A percentile compares a stretch with the other conserved stretches of the same genome.
Conservation (phyloP, 129 eudicot genomes). For the Sambucus nigra region DNA sequence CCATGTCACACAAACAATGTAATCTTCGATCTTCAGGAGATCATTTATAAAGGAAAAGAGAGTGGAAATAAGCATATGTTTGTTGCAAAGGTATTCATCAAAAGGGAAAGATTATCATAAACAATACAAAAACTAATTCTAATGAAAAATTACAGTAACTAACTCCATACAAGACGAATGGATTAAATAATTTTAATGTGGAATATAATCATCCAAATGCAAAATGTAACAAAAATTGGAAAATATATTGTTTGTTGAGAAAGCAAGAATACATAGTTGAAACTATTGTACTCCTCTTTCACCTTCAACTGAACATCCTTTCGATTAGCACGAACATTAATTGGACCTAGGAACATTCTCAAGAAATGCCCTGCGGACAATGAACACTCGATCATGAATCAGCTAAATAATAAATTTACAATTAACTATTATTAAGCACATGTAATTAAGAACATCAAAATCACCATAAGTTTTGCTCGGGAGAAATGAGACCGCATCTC, state of each 20-base stretch:
- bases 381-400: slow-evolving; percentile 10
- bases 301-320: slow-evolving; percentile 90
- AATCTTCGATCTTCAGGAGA: not conserved
- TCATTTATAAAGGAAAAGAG: not conserved
- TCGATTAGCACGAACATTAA: slow-evolving; percentile 72
- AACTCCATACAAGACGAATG: not conserved
- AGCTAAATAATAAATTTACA: not conserved
- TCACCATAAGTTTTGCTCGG: slow-evolving; percentile 87
- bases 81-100: not conserved
- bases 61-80: not conserved
- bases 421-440: not conserved
- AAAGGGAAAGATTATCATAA: not conserved
- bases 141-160: too few relatives aligned
- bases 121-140: too few relatives aligned
- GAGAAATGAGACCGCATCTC: slow-evolving; percentile 91
- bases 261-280: slow-evolving; percentile 41
- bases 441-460: not conserved
- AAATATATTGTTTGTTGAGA: not conserved
- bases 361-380: slow-evolving; percentile 56
- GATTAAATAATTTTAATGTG: not conserved
- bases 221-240: not conserved
- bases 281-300: slow-evolving; percentile 83
- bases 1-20: not conserved
- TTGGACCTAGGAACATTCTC: slow-evolving; percentile 86
- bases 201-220: slow-evolving; percentile 1